These are phyloP conservation scores for Lunularia cruciata DNA, from an alignment of 225 moss, liverwort and hornwort species.

Conservation along the genomic window DNA sequence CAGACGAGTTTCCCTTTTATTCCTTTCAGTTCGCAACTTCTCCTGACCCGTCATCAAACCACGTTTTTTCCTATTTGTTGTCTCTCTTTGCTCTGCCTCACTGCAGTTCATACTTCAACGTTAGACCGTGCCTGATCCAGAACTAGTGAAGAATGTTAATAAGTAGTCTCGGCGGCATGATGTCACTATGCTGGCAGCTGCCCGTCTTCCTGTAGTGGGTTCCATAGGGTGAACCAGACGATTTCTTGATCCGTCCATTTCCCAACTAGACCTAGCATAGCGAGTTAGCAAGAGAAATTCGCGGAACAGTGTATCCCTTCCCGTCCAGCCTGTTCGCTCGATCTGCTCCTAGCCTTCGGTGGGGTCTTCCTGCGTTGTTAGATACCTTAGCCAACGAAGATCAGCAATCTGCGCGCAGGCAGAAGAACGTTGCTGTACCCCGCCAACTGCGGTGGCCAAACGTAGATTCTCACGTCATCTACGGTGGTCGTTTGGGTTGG, in stretches of 20 bases:
- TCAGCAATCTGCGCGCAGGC: constrained; percentile 2
- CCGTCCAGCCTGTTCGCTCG: constrained; percentile 13
- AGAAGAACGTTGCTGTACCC: too few species aligned
- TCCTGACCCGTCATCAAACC: background rate
- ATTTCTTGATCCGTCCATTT: background rate
- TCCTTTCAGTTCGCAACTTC: background rate
- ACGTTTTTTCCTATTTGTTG: background rate
- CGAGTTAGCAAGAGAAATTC: too few species aligned
- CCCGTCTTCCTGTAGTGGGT: background rate
- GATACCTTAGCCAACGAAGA: background rate
- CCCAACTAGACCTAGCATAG: constrained; percentile 9
- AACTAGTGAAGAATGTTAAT: constrained; percentile 14
- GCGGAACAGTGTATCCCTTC: background rate
- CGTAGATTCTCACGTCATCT: too few species aligned
- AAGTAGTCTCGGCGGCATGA: constrained; percentile 1
- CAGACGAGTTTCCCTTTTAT: constrained; percentile 1
- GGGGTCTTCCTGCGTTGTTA: background rate
- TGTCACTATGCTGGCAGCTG: background rate
- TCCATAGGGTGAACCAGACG: background rate
- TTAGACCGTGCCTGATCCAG: constrained; percentile 13
- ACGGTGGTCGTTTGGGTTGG: too few species aligned
- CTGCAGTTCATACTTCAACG: background rate
- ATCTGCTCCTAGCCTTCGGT: background rate
- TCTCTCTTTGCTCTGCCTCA: background rate
- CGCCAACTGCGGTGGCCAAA: too few species aligned